A percentile compares a stretch with the other conserved stretches of the same genome.
Evolutionary conservation across 2,329 filamentous ascomycete species (phyloP).

Genomic region (Fonsecaea nubica): DNA sequence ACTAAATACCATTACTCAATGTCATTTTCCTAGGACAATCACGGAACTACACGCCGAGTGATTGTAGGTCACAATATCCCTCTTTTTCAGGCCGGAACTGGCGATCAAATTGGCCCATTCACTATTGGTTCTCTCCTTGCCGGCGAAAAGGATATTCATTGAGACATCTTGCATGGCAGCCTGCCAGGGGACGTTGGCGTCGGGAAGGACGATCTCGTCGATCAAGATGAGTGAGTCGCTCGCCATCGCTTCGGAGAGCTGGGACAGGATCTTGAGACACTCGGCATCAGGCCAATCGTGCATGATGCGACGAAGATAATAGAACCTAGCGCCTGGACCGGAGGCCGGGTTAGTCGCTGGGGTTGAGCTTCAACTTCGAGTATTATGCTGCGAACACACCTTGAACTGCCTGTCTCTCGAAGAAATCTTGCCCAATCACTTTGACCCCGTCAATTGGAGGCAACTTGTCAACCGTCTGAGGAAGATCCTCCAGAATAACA

Average conservation of each 20-base stretch:
- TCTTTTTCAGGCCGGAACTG: constrained; percentile 22
- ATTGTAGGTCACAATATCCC: constrained; percentile 24
- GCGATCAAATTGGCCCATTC: constrained; percentile 46
- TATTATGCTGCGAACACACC: constrained; percentile 31
- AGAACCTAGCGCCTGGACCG: constrained; percentile 40
- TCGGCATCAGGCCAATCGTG: constrained; percentile 44
- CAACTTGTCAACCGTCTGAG: constrained; percentile 43
- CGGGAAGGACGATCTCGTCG: constrained; percentile 53
- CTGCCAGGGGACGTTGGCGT: constrained; percentile 44
- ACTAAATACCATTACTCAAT: background rate
- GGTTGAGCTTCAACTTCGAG: background rate
- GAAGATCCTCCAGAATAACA: constrained; percentile 50
- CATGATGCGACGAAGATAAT: constrained; percentile 43
- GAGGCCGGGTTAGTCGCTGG: background rate
- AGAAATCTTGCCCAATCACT: constrained; percentile 44
- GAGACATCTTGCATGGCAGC: constrained; percentile 47
- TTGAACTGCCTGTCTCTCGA: constrained; percentile 42
- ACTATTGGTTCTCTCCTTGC: constrained; percentile 46
- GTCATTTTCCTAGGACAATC: constrained; percentile 21
- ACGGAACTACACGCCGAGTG: constrained; percentile 12
- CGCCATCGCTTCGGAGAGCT: constrained; percentile 46
- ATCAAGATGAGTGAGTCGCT: constrained; percentile 49
- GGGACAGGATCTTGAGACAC: constrained; percentile 45
- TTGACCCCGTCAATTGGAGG: constrained; percentile 37
- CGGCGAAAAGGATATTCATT: constrained; percentile 48